These are phyloP conservation scores for Aristolochia fimbriata DNA, from an alignment of 164 flowering plant genomes.

Conservation along the genomic window DNA sequence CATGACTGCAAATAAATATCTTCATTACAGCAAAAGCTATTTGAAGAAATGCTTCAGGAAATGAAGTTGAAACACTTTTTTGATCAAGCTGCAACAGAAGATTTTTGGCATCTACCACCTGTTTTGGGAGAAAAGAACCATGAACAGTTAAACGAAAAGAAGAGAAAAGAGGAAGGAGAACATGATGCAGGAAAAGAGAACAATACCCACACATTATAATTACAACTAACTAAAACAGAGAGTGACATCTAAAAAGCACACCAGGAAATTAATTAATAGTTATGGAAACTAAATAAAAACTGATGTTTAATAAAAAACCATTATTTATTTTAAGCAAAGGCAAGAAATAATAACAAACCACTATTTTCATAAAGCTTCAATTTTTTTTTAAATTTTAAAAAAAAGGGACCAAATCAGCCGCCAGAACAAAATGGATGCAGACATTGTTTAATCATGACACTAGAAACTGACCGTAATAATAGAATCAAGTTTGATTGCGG, in stretches of 20 bases:
- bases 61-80: background rate
- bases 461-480: conserved; percentile 66
- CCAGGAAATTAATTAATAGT: too few species aligned
- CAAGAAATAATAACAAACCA: too few species aligned
- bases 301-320: too few species aligned
- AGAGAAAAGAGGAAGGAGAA: background rate
- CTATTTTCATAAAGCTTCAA: too few species aligned
- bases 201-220: background rate
- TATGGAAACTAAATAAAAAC: too few species aligned
- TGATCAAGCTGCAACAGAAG: background rate
- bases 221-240: too few species aligned
- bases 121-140: background rate
- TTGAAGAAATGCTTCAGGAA: conserved; percentile 4
- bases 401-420: too few species aligned
- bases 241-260: too few species aligned
- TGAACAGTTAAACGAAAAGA: background rate
- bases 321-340: too few species aligned
- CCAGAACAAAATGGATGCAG: too few species aligned
- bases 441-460: background rate
- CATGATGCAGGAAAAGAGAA: background rate
- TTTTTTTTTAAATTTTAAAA: too few species aligned
- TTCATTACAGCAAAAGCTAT: background rate
- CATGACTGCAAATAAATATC: too few species aligned
- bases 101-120: conserved; percentile 1
- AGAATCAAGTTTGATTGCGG: conserved; percentile 79